Conservation (phyloP, 306 rosid species). For the Alnus glutinosa region DNA sequence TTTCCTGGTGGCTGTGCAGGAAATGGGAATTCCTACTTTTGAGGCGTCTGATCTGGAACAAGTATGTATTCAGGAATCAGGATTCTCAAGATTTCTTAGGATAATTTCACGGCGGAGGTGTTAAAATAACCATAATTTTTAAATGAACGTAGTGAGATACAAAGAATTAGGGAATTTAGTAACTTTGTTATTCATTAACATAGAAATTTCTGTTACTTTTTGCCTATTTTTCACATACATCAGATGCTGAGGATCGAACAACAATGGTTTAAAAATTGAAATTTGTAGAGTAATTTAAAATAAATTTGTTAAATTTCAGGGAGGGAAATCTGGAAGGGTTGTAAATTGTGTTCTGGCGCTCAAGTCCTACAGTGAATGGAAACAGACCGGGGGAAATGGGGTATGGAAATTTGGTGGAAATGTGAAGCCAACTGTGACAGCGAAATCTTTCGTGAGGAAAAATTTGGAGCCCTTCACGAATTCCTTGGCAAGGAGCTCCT, state of each 20-base stretch:
- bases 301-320: slow-evolving; percentile 44
- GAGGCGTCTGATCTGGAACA: slow-evolving; percentile 98
- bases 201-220: not conserved
- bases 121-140: no score
- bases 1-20: slow-evolving; percentile 77
- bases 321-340: slow-evolving; percentile 84
- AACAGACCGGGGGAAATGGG: slow-evolving; percentile 76
- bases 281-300: slow-evolving; percentile 19
- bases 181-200: not conserved
- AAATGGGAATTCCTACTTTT: slow-evolving; percentile 81
- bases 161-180: not conserved
- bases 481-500: slow-evolving; percentile 72
- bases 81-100: slow-evolving; percentile 9
- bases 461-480: slow-evolving; percentile 84
- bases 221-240: not conserved
- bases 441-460: slow-evolving; percentile 70
- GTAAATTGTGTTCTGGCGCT: slow-evolving; percentile 79
- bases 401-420: slow-evolving; percentile 89
- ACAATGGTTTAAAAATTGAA: not conserved
- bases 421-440: slow-evolving; percentile 51
- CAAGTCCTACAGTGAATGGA: slow-evolving; percentile 88
- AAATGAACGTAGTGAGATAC: not conserved
- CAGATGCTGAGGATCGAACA: not conserved
- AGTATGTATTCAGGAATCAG: slow-evolving; percentile 44
- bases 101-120: not conserved